Base-by-base conservation (phyloP, 495 filamentous ascomycete species). In the Talaromyces nanjingensis region DNA sequence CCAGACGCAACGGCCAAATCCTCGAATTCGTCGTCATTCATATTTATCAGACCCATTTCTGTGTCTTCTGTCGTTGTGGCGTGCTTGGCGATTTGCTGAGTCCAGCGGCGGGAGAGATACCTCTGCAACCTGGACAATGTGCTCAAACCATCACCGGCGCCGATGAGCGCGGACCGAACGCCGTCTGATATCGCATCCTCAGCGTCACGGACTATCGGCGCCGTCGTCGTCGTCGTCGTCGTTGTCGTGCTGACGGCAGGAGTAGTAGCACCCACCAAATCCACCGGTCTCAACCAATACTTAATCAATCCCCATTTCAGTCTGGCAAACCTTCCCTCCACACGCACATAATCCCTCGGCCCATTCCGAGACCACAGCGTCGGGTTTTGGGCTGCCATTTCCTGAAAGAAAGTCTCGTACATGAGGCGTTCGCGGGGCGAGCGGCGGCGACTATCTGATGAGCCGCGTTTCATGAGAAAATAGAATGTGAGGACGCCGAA, bases 401-500 rank as follows among this genome's bases (percentile, higher is more conserved):
- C 76, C 16, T 73, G 69, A 67, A 76, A 84, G 7, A 83, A 71
- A 11, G 73, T 65, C 64, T 84, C 81, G 67, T 83, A 84, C 39
- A 83, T 70, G 52, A 80, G 80, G 31, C 82, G 79, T 52, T 79
- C 74, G 54, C 78, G 75, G 1, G 82, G 82, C 0, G 75, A 72
- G 64, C 78, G 79, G 2, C 77, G 73, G 31, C 77, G 73, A 33
- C 16, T 53, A 2, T 72, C 66, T 9, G 80, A 72, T 29, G 82
- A 73, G 4, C 70, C 65, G 64, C 84, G 79, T 63, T 85, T 85
- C 55, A 84, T 70, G 34, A 73, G 60, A 65, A 80, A 84, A 78
- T 81, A 84, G 20, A 70, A 33, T 14, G 74, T 52, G n/a, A 83
- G 24, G 27, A 84, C 72, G 16, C 81, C 39, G 5, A 75, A 12